Evolutionary conservation across 2,329 filamentous ascomycete species (phyloP), one percentile per base, ranked within the genome.

Genomic region (Trichoderma endophyticum): DNA sequence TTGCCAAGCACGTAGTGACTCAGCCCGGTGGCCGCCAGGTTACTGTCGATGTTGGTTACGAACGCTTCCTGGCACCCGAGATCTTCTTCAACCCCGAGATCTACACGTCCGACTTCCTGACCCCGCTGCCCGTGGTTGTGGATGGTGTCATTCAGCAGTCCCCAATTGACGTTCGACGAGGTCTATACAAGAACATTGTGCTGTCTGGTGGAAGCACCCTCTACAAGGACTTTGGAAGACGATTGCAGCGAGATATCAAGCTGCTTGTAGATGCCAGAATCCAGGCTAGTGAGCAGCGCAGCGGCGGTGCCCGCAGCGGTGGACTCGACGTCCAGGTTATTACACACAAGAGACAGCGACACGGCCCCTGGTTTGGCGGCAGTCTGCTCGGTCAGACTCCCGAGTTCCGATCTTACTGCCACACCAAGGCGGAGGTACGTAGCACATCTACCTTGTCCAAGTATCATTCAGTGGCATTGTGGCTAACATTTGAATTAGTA

Each of bases 1-100:
- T 99, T 84, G 88, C 92, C 77, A 94, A 97, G 84, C 95, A 99
- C 83, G 90, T 92, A 24, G 94, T 98, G 72, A 90, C 90, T 71
- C 91, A 96, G 73, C 92, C 94, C 30, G 95, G 95, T 77, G 96
- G 96, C 74, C 92, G 93, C 77, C 91, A 93, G 77, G 91, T 95
- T 26, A 89, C 86, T 2, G 94, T 99, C 61, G 97, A 99, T 78
- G 93, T 99, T 68, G 96, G 96, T 68, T 99, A 98, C 84, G 96
- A 99, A 83, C 93, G 96, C 39, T 99, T 99, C 88, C 87, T 99
- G 73, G 96, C 96, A 3, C 97, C 97, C 28, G 96, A 99, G 83
- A 99, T 99, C 80, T 99, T 99, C 85, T 99, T 99, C 90, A 99
- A 99, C 84, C 96, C 96, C 34, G 96, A 99, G 85, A 99, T 99